Evolutionary conservation across 179 eudicot species (phyloP).

Genomic region (Corrigiola litoralis): DNA sequence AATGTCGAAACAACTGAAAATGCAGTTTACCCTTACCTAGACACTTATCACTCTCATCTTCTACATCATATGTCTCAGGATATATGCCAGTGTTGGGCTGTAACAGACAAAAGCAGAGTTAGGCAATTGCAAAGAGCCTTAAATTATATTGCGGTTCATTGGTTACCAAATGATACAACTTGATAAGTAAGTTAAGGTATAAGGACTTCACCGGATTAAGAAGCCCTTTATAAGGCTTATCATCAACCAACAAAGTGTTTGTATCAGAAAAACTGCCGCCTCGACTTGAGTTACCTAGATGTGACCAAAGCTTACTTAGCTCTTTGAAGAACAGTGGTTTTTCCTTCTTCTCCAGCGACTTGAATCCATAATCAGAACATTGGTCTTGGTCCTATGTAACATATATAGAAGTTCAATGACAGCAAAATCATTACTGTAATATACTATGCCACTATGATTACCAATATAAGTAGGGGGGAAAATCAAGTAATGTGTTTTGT

Average conservation of each 20-base stretch:
- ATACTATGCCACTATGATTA: too few relatives aligned
- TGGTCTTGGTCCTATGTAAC: constrained; percentile 31
- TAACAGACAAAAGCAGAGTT: background rate
- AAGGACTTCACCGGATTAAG: constrained; percentile 38
- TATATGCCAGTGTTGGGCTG: constrained; percentile 17
- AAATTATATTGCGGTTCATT: too few relatives aligned
- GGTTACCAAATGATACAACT: background rate
- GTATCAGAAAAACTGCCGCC: constrained; percentile 24
- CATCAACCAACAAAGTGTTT: constrained; percentile 48
- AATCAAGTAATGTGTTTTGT: too few relatives aligned
- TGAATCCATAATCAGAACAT: constrained; percentile 42
- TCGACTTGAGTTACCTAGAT: background rate
- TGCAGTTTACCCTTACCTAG: constrained; percentile 9
- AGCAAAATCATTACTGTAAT: too few relatives aligned
- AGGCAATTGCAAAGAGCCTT: background rate
- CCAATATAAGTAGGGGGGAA: too few relatives aligned
- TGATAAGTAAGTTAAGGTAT: too few relatives aligned
- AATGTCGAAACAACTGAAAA: background rate
- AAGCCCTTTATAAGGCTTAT: constrained; percentile 35
- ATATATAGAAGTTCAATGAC: too few relatives aligned
- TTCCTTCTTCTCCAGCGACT: constrained; percentile 27
- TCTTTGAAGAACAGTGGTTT: constrained; percentile 57
- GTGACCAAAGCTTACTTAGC: constrained; percentile 35
- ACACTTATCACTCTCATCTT: background rate
- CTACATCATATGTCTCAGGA: constrained; percentile 2